Evolutionary conservation across 768 basidiomycete species (phyloP).

Genomic region (Pulveroboletus ravenelii): DNA sequence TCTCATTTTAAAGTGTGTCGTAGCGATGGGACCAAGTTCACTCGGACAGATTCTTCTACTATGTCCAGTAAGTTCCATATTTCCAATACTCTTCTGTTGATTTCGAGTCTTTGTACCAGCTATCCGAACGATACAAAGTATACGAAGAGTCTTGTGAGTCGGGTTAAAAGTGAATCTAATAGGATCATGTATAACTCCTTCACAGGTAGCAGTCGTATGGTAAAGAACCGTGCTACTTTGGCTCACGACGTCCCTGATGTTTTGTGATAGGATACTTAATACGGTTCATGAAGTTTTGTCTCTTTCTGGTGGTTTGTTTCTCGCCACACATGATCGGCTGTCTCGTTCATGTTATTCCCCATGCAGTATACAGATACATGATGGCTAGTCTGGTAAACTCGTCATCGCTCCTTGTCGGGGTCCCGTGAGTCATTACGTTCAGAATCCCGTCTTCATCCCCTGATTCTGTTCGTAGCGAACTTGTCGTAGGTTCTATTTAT

Average conservation of each 20-base stretch:
- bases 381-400: background rate
- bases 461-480: background rate
- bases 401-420: fast-evolving
- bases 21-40: background rate
- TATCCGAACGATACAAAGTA: conserved; percentile 4
- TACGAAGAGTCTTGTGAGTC: conserved; percentile 10
- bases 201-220: conserved; percentile 11
- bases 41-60: conserved; percentile 9
- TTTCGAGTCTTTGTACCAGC: background rate
- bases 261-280: conserved; percentile 2
- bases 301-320: conserved; percentile 9
- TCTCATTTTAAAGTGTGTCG: background rate
- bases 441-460: background rate
- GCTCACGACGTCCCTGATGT: background rate
- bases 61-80: background rate
- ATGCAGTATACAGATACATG: conserved; percentile 6
- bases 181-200: background rate
- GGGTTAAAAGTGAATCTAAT: background rate
- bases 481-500: background rate
- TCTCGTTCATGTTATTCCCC: background rate
- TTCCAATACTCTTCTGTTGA: background rate
- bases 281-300: conserved; percentile 10
- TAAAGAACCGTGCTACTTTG: background rate
- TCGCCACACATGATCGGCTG: background rate
- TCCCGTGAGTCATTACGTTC: conserved; percentile 1